Evolutionary conservation across 805 yeast species (phyloP), one percentile per base, ranked within the genome.

Genomic region (Dipodascus albidus): DNA sequence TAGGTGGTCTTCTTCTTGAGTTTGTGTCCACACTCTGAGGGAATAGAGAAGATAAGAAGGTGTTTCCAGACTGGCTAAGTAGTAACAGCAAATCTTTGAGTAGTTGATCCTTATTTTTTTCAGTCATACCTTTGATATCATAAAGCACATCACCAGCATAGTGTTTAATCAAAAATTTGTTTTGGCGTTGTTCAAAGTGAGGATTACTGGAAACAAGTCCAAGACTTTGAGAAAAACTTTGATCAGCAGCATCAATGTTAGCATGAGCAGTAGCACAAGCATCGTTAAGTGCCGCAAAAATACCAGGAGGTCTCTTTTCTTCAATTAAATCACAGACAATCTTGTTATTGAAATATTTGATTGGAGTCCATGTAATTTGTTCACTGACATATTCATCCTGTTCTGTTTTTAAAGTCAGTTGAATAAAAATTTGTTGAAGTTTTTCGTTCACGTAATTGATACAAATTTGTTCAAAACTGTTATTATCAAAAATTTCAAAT

Each of bases 221-320:
- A 63, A 93, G 75, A 70, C 97, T 79, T 74, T 88, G 96, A 17
- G 93, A 85, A 69, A 93, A 93, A 0, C 95, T 87, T 70, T 89
- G 96, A 68, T 93, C 99, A 1, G 98, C 98, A 19, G 98, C 99
- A 52, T 74, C 77, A 0, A 96, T 85, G 65, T 93, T 98, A 2
- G 99, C 99, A 67, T 93, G 99, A 0, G 99, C 99, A 23, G 98
- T 93, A 38, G 96, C 97, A 63, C 89, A 84, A 0, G 98, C 91
- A 73, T 93, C 99, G 69, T 91, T 93, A 70, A 93, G 77, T 2
- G 96, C 96, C 1, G 98, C 95, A 73, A 93, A 90, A 48, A 93
- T 77, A 55, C 99, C 99, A 0, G 97, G 97, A 1, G 99, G 98
- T 64, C 96, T 81, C 56, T 81, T 80, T 24, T 87, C 85, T 70